These are phyloP conservation scores for Microdochium trichocladiopsis DNA, from an alignment of 2,329 filamentous ascomycete genomes.

Conservation along the genomic window DNA sequence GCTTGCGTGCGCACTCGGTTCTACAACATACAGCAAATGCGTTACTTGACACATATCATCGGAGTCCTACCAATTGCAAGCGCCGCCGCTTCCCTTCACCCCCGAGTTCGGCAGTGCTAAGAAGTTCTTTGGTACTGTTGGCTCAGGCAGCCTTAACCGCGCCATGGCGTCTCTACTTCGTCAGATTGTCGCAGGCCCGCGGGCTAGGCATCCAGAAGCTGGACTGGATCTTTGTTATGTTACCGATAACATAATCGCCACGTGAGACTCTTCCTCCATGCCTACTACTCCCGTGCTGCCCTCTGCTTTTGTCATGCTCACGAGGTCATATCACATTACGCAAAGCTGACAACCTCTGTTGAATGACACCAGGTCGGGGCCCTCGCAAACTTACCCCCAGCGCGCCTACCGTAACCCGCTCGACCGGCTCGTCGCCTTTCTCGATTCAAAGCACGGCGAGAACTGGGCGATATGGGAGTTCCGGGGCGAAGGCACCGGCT, in stretches of 20 bases:
- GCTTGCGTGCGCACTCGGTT: too few relatives aligned
- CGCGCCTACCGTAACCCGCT: constrained; percentile 91
- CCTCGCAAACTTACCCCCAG: constrained; percentile 82
- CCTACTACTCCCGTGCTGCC: neutral
- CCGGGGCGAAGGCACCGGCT: constrained; percentile 90
- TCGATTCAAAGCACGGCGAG: constrained; percentile 75
- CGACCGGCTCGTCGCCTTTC: constrained; percentile 76
- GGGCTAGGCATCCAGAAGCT: constrained; percentile 76
- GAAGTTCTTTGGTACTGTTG: too few relatives aligned
- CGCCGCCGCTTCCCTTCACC: too few relatives aligned
- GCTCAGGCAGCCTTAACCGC: too few relatives aligned
- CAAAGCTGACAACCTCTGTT: constrained; percentile 24
- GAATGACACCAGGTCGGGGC: constrained; percentile 94
- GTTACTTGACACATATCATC: too few relatives aligned
- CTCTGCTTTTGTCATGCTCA: neutral
- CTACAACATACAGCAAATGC: too few relatives aligned
- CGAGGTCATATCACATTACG: neutral
- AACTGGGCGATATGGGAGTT: constrained; percentile 99
- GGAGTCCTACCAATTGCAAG: too few relatives aligned
- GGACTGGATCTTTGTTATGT: constrained; percentile 95
- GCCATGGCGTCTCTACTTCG: constrained; percentile 71
- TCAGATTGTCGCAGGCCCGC: constrained; percentile 84
- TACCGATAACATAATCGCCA: constrained; percentile 67
- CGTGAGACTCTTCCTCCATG: constrained; percentile 29
- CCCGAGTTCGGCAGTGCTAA: too few relatives aligned